Conservation (phyloP, 495 filamentous ascomycete species). For the Xanthoparmelia taractica region DNA sequence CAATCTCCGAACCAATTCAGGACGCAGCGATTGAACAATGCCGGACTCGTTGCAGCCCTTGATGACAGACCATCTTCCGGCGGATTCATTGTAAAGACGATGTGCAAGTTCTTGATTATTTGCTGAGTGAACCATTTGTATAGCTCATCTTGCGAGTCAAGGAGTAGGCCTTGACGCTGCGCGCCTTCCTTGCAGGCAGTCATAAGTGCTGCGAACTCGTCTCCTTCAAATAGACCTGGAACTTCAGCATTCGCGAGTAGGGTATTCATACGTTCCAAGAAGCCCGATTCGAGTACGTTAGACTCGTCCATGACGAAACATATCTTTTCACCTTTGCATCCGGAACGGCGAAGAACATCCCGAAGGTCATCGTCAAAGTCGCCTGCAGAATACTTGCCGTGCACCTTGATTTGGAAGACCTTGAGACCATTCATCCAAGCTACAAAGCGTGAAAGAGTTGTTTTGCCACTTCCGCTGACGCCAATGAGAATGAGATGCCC, state of each 20-base stretch:
- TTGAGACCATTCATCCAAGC: conserved; percentile 99
- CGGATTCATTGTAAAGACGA: conserved; percentile 99
- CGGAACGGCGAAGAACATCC: conserved; percentile 84
- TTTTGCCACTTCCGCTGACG: conserved; percentile 97
- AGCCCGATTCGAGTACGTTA: conserved; percentile 96
- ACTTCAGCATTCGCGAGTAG: conserved; percentile 96
- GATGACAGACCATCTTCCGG: conserved; percentile 90
- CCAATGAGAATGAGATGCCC: conserved; percentile 97
- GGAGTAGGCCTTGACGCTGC: conserved; percentile 85
- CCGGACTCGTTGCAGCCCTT: conserved; percentile 93
- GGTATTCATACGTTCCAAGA: conserved; percentile 98
- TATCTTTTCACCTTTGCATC: conserved; percentile 98
- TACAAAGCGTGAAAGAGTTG: conserved; percentile 92
- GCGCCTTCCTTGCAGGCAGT: conserved; percentile 97
- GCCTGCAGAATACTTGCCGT: conserved; percentile 95
- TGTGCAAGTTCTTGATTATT: conserved; percentile 97
- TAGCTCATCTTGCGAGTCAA: conserved; percentile 95
- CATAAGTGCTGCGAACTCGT: conserved; percentile 93
- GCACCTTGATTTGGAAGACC: conserved; percentile 99
- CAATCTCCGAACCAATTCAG: conserved; percentile 99
- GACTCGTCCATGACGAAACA: conserved; percentile 99
- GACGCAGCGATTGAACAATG: conserved; percentile 97
- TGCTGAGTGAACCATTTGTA: conserved; percentile 99
- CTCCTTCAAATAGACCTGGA: conserved; percentile 93
- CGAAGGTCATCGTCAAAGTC: conserved; percentile 98